Percentiles rank a stretch among this genome's conserved stretches.
Evolutionary conservation across 495 filamentous ascomycete species (phyloP).

Genomic region (Chaetomium fimeti): DNA sequence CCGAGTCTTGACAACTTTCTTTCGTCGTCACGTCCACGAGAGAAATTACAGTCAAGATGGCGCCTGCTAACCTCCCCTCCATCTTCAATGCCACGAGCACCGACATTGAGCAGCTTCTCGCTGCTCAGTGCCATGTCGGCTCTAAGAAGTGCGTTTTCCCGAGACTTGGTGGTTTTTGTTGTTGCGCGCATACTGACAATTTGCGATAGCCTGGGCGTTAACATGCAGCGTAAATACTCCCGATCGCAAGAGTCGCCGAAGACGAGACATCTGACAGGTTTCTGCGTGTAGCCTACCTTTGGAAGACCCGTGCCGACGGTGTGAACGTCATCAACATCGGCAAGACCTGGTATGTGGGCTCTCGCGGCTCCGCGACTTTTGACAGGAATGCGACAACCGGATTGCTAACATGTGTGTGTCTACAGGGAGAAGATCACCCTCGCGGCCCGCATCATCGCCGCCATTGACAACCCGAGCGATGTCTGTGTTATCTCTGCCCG

Average conservation of each 20-base stretch:
- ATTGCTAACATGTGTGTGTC: slow-evolving; percentile 6
- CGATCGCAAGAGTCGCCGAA: slow-evolving; percentile 9
- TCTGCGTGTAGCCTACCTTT: slow-evolving; percentile 68
- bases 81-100: slow-evolving; percentile 68
- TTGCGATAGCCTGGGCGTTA: slow-evolving; percentile 66
- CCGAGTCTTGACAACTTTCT: slow-evolving; percentile 52
- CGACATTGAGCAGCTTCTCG: slow-evolving; percentile 99
- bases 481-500: slow-evolving; percentile 98
- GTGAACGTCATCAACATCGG: slow-evolving; percentile 98
- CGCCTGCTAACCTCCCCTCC: slow-evolving; percentile 84
- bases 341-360: slow-evolving; percentile 88
- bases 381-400: background rate
- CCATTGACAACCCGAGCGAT: slow-evolving; percentile 98
- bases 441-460: slow-evolving; percentile 95
- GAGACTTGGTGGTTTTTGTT: background rate
- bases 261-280: slow-evolving; percentile 23
- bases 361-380: background rate
- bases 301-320: slow-evolving; percentile 97
- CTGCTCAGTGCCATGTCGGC: slow-evolving; percentile 93
- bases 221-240: slow-evolving; percentile 73
- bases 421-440: slow-evolving; percentile 98
- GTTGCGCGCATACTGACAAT: slow-evolving; percentile 22
- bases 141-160: slow-evolving; percentile 71
- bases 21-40: slow-evolving; percentile 45
- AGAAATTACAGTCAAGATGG: slow-evolving; percentile 72